Percentiles rank a stretch among this genome's conserved stretches.
phyloP scores from a whole-genome alignment of 148 eudicot genomes.

The Gaultheria prostrata region DNA sequence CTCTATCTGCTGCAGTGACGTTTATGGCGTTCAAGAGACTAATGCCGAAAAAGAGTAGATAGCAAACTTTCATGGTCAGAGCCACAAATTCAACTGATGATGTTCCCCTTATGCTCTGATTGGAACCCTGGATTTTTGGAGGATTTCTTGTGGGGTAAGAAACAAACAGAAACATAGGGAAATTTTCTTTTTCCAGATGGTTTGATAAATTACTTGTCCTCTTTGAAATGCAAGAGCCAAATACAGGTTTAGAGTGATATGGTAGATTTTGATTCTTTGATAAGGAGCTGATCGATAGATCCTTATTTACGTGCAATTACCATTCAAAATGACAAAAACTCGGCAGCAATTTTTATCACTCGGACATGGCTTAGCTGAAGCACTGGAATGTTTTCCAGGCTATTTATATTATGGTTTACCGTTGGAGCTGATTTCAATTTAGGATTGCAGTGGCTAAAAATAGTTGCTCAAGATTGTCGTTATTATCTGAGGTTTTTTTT shows the following conservation, averaged over 20 bases:
- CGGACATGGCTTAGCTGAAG: not conserved
- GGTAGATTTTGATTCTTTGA: not conserved
- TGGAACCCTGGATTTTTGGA: not conserved
- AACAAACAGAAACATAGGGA: not conserved
- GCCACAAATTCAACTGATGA: not conserved
- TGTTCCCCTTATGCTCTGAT: not conserved
- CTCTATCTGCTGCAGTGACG: constrained; percentile 75
- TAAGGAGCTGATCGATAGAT: not conserved
- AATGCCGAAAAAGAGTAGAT: constrained; percentile 44
- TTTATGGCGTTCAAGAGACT: constrained; percentile 77
- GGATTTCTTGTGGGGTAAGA: not conserved
- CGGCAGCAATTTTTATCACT: not conserved
- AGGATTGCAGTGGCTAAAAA: not conserved
- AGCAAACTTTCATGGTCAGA: constrained; percentile 17
- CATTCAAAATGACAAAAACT: not conserved
- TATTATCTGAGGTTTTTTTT: not conserved
- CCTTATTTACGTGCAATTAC: not conserved
- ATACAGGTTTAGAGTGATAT: not conserved
- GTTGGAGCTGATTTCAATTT: not conserved
- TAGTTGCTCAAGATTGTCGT: not conserved
- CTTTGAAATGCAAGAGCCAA: not conserved
- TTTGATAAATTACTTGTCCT: not conserved
- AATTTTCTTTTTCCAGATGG: not conserved
- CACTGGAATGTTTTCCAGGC: not conserved
- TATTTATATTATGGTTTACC: not conserved